These are phyloP conservation scores for Leptomonas pyrrhocoris DNA, from an alignment of 208 protist species.

Conservation along the genomic window DNA sequence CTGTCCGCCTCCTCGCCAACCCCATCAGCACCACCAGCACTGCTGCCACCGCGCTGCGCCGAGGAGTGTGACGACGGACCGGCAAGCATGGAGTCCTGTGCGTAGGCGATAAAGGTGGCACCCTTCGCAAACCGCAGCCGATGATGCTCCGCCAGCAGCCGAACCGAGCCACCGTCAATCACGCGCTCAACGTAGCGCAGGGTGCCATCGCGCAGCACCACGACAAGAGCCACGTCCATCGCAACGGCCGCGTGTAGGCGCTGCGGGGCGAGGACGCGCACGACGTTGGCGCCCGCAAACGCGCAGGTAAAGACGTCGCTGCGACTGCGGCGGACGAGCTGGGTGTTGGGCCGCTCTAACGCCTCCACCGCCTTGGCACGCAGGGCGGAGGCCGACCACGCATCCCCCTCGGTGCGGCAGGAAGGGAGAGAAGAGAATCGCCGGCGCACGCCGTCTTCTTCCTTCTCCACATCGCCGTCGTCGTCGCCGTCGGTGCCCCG, in stretches of 20 bases:
- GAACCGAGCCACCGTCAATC: slow-evolving; percentile 57
- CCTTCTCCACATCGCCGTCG: no score
- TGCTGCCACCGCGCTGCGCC: no score
- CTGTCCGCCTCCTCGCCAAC: not conserved
- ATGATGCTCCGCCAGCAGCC: slow-evolving; percentile 55
- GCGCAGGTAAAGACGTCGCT: slow-evolving; percentile 42
- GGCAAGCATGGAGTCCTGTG: not conserved
- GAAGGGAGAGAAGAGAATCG: no score
- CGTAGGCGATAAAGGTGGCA: slow-evolving; percentile 2
- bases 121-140: slow-evolving; percentile 18
- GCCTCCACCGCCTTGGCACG: slow-evolving; percentile 42
- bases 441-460: no score
- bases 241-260: slow-evolving; percentile 55
- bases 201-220: slow-evolving; percentile 58
- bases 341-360: slow-evolving; percentile 24
- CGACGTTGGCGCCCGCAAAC: slow-evolving; percentile 50
- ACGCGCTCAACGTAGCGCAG: slow-evolving; percentile 66
- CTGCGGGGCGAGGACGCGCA: slow-evolving; percentile 61
- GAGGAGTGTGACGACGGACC: no score
- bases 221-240: slow-evolving; percentile 66
- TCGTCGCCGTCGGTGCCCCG: no score
- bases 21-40: no score
- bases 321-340: slow-evolving; percentile 19
- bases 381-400: slow-evolving; percentile 18
- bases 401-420: not conserved